Evolutionary conservation across 2,329 filamentous ascomycete species (phyloP), one percentile per base, ranked within the genome.

Genomic region (Arthrobotrys sphaeroides): DNA sequence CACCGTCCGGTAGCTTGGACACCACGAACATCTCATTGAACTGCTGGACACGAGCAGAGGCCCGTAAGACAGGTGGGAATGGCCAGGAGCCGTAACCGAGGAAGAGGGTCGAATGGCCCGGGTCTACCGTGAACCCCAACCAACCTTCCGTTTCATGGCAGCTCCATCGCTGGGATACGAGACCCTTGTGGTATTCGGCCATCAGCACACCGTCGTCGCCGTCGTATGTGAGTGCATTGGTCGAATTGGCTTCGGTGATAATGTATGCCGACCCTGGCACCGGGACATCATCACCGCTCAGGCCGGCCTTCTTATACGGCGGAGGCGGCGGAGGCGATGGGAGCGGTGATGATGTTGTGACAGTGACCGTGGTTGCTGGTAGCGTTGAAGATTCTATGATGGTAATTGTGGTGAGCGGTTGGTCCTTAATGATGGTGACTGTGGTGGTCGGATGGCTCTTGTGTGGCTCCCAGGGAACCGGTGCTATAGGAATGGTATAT

Each of bases 21-120:
- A 70, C 47, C 18, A 20, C 20, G 20, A 70, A 47, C 67, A 70
- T 70, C 26, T 70, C 57, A 16, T 62, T 64, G 12, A 31, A 55
- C 20, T 38, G 42, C 10, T 55, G 10, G 3, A 22, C 31, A 12
- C 31, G 36, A 7, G 57, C 67, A 5, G 16, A n/a, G 33, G 28
- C 62, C 1, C 36, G 20, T 3, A 70, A 3, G 9, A 3, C 20
- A 53, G 67, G 40, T 13, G 38, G 31, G 7, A n/a, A 26, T 6
- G 33, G 42, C 60, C 28, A 36, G 12, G 42, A 3, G 3, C 20
- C 13, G 28, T 47, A 69, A 2, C 66, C 67, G 20, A 70, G 45
- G n/a, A 51, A 70, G 10, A 62, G 22, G 13, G 57, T 57, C n/a
- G 57, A 64, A 2, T 70, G 45, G 16, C 55, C 65, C 2, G 65